Conservation (phyloP, 2,329 filamentous ascomycete species). For the Ophiostoma sp. region DNA sequence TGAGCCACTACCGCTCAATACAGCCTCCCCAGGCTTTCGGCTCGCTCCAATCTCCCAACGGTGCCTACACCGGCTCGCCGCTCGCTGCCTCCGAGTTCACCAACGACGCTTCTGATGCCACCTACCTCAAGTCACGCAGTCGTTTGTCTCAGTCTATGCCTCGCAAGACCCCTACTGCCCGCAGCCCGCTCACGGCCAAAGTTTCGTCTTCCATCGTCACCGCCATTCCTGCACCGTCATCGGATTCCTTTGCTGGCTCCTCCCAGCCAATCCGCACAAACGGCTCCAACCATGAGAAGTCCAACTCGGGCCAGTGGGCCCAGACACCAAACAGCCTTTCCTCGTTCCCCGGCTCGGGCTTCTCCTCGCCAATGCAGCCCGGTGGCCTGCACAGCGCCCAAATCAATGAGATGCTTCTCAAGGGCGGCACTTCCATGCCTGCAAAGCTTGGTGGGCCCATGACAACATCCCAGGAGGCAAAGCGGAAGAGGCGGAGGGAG, state of each 20-base stretch:
- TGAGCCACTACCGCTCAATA: constrained; percentile 69
- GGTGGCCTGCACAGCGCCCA: constrained; percentile 61
- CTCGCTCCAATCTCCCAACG: constrained; percentile 47
- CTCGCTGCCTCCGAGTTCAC: constrained; percentile 45
- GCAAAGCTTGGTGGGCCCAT: constrained; percentile 63
- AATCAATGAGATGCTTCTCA: constrained; percentile 84
- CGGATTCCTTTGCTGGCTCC: constrained; percentile 60
- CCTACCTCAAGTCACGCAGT: constrained; percentile 52
- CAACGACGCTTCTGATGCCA: constrained; percentile 41
- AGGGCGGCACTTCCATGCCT: constrained; percentile 82
- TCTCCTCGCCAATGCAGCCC: constrained; percentile 71
- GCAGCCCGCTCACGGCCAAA: constrained; percentile 81
- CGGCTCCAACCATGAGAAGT: constrained; percentile 67
- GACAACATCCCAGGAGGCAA: constrained; percentile 79
- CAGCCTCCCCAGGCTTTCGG: constrained; percentile 54
- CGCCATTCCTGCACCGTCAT: constrained; percentile 60
- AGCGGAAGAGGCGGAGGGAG: constrained; percentile 82
- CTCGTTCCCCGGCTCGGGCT: constrained; percentile 82
- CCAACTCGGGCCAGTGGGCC: constrained; percentile 83
- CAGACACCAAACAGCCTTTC: constrained; percentile 77
- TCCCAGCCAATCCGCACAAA: constrained; percentile 72
- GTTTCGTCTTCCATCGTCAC: constrained; percentile 61
- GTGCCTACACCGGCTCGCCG: constrained; percentile 48
- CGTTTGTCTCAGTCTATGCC: constrained; percentile 60
- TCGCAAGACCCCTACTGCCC: constrained; percentile 66